phyloP scores from a whole-genome alignment of 768 basidiomycete species.

The Amanita exitialis region DNA sequence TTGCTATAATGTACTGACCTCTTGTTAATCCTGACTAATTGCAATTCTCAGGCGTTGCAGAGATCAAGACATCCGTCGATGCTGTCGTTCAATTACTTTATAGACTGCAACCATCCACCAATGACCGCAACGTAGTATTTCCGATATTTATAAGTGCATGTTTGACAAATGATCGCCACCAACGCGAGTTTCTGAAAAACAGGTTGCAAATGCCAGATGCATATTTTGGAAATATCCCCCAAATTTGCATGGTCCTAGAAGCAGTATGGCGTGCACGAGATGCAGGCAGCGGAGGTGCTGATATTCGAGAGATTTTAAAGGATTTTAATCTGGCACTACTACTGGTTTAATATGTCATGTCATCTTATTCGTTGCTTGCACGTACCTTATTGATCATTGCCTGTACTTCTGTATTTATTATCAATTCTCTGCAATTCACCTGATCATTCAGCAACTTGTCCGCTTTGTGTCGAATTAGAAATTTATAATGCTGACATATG shows the following conservation, averaged over 20 bases:
- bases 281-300: conserved; percentile 37
- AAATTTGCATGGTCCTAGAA: conserved; percentile 54
- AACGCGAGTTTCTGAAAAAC: conserved; percentile 48
- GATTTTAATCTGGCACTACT: conserved; percentile 16
- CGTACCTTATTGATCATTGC: neutral
- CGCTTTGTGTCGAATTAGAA: neutral
- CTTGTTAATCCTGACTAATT: neutral
- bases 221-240: conserved; percentile 49
- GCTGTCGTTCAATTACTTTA: conserved; percentile 41
- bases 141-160: conserved; percentile 68
- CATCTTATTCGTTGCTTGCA: neutral
- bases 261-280: conserved; percentile 62
- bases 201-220: conserved; percentile 45
- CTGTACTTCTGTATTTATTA: neutral
- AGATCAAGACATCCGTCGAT: conserved; percentile 52
- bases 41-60: conserved; percentile 48
- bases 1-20: conserved; percentile 10
- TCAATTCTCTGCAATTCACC: neutral
- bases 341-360: neutral
- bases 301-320: conserved; percentile 52
- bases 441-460: neutral
- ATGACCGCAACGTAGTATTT: conserved; percentile 62
- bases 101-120: conserved; percentile 43
- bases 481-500: neutral
- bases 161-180: conserved; percentile 55